Conservation (phyloP, 441 rosid species). For the Corymbia calophylla region DNA sequence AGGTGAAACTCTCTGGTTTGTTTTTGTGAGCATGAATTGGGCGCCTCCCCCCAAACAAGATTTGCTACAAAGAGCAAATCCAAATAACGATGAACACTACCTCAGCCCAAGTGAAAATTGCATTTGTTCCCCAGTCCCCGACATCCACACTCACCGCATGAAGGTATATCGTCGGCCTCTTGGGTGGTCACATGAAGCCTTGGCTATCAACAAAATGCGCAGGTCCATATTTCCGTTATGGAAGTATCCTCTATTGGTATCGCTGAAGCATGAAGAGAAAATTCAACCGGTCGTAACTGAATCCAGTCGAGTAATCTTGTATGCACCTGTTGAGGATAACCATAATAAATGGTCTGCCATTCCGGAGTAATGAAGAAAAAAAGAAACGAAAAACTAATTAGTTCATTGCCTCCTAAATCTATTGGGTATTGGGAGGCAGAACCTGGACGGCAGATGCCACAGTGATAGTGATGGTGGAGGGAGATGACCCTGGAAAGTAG, state of each 20-base stretch:
- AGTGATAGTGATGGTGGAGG: neutral
- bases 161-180: neutral
- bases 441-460: neutral
- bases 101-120: neutral
- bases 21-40: neutral
- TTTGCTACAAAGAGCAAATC: neutral
- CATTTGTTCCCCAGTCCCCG: neutral
- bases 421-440: neutral
- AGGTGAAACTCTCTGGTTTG: neutral
- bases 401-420: rapidly evolving
- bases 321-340: neutral
- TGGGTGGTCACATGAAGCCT: neutral
- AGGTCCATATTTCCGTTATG: neutral
- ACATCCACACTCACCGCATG: neutral
- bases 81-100: neutral
- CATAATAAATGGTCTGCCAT: neutral
- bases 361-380: neutral
- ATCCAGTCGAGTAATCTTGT: neutral
- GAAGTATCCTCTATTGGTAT: neutral
- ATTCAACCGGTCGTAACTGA: neutral
- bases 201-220: neutral
- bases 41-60: neutral
- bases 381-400: no score
- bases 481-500: neutral
- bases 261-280: neutral